phyloP scores from a whole-genome alignment of 176 grass and related monocot genomes.

The bread wheat (Triticum aestivum) region IWGSC_CS_RefSeq_v2.1 NC_057800.1:724812733-724813232 shows the following conservation, averaged over 20 bases:
- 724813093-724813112: constrained; percentile 5
- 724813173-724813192: constrained; percentile 93
- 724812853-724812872: background rate
- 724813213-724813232: constrained; percentile 93
- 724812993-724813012: background rate
- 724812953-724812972: background rate
- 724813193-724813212: constrained; percentile 93
- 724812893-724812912: background rate
- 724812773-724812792: background rate
- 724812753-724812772: background rate
- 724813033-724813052: background rate
- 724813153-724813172: constrained; percentile 89
- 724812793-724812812: background rate
- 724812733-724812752: background rate
- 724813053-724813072: background rate
- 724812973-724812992: background rate
- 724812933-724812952: background rate
- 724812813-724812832: background rate
- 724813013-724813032: background rate
- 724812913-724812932: background rate
- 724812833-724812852: background rate
- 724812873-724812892: background rate
- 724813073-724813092: constrained; percentile 9
- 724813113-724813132: background rate
- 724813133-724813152: constrained; percentile 66